Evolutionary conservation across 495 filamentous ascomycete species (phyloP).

Genomic region (Daldinia concentrica): DNA sequence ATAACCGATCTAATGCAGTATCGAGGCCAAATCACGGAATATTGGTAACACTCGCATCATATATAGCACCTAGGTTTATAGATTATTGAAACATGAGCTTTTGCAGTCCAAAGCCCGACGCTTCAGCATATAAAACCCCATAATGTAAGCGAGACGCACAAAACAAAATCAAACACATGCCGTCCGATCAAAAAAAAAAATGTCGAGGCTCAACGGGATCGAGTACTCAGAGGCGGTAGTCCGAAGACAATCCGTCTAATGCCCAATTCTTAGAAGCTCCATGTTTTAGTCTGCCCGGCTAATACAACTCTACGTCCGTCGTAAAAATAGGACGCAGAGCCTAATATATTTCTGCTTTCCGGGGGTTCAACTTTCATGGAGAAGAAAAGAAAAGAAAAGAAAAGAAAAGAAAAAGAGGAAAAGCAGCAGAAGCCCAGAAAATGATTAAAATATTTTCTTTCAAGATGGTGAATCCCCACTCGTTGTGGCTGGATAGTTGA

Average conservation of each 20-base stretch:
- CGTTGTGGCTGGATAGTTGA: constrained; percentile 5
- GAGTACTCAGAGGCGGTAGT: constrained; percentile 51
- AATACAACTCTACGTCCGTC: constrained; percentile 57
- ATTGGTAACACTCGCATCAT: background rate
- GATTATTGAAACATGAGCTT: background rate
- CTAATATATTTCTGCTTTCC: constrained; percentile 53
- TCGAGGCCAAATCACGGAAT: background rate
- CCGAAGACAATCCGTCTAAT: constrained; percentile 47
- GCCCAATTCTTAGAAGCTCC: constrained; percentile 62
- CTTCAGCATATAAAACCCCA: background rate
- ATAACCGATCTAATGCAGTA: background rate
- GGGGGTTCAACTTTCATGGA: constrained; percentile 58
- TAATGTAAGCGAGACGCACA: background rate
- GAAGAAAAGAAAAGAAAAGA: constrained; percentile 46
- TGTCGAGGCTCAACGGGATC: constrained; percentile 64
- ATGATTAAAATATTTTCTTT: constrained; percentile 26
- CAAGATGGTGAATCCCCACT: constrained; percentile 18
- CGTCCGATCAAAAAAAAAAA: constrained; percentile 32
- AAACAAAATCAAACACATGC: background rate
- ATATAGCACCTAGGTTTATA: too few relatives aligned
- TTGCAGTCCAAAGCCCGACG: background rate
- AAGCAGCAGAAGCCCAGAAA: background rate
- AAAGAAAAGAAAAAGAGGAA: constrained; percentile 22
- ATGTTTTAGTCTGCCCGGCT: constrained; percentile 58
- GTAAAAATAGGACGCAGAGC: constrained; percentile 49